Evolutionary conservation across 129 eudicot genomes (phyloP).

Genomic region (Flaveria trinervia): DNA sequence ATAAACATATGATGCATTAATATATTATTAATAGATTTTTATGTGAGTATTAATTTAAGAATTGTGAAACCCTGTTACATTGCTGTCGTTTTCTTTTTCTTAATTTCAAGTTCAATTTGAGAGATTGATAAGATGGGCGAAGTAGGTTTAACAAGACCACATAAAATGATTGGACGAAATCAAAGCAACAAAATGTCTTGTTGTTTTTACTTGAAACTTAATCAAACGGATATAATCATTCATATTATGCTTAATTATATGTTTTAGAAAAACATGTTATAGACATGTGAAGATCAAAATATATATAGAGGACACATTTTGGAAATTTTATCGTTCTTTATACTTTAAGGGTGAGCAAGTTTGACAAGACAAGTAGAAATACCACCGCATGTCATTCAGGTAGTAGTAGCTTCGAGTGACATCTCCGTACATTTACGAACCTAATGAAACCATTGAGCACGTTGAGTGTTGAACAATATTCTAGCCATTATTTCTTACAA

Average conservation of each 20-base stretch:
- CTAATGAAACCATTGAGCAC: no score
- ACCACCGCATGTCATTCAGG: no score
- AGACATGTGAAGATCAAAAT: no score
- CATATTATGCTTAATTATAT: background rate
- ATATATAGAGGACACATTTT: no score
- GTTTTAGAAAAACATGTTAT: no score
- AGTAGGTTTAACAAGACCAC: constrained; percentile 26
- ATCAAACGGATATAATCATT: background rate
- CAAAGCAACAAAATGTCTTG: constrained; percentile 22
- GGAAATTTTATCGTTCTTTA: no score
- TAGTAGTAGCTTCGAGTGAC: no score
- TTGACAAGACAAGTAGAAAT: no score
- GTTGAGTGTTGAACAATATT: no score
- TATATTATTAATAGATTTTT: background rate
- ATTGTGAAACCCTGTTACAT: background rate
- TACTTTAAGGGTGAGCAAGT: no score
- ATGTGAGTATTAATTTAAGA: background rate
- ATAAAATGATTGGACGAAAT: constrained; percentile 21
- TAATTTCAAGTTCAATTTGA: background rate
- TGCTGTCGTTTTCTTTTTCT: background rate
- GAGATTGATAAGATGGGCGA: constrained; percentile 19
- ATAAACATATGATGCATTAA: background rate
- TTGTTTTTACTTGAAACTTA: constrained; percentile 8
- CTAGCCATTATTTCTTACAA: no score
- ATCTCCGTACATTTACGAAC: no score